Evolutionary conservation across 78 protist genomes (phyloP).

Genomic region (Tieghemostelium lacteum): DNA sequence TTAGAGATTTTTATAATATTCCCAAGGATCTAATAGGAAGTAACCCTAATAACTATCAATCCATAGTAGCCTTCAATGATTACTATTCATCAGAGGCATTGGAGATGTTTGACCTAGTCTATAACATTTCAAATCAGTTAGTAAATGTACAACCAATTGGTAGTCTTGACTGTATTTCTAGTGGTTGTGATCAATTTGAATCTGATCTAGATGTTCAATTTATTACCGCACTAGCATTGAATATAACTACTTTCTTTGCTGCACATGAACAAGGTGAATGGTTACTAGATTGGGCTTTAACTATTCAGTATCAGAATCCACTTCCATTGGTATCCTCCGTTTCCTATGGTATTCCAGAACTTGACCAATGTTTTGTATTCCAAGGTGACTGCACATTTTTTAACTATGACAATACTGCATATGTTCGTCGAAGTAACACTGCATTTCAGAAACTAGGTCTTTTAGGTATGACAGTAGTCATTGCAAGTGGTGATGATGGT

Average conservation of each 20-base stretch:
- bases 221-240: conserved; percentile 27
- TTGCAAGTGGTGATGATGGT: conserved; percentile 88
- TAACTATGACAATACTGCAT: neutral
- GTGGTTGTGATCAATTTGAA: conserved; percentile 17
- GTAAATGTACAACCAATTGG: no score
- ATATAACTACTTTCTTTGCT: conserved; percentile 1
- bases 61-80: conserved; percentile 46
- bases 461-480: conserved; percentile 67
- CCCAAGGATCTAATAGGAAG: neutral
- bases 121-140: no score
- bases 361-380: conserved; percentile 16
- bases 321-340: conserved; percentile 56
- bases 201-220: conserved; percentile 45
- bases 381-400: conserved; percentile 7
- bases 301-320: conserved; percentile 1
- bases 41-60: neutral
- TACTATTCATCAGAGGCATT: conserved; percentile 11
- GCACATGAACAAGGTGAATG: conserved; percentile 3
- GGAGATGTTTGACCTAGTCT: neutral
- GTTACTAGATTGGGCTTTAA: conserved; percentile 20
- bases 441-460: conserved; percentile 65
- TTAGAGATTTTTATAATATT: conserved; percentile 1
- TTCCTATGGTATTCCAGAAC: conserved; percentile 26
- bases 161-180: neutral
- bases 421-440: conserved; percentile 12